These are phyloP conservation scores for Kalmusia sp. DNA, from an alignment of 2,329 filamentous ascomycete species.

Conservation along the genomic window DNA sequence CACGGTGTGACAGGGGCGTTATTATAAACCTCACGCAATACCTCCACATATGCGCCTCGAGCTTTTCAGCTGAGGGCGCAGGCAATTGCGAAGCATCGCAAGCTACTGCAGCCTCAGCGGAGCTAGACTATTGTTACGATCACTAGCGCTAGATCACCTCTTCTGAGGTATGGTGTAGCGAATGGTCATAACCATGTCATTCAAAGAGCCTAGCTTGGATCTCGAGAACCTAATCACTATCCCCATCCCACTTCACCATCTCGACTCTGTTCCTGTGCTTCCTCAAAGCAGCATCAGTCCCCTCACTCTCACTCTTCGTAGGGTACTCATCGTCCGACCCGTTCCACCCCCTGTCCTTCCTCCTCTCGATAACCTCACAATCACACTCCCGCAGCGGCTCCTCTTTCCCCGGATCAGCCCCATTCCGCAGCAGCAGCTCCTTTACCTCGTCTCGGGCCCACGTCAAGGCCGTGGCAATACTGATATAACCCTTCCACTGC, in stretches of 20 bases:
- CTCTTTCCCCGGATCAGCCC: constrained; percentile 1
- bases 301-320: neutral
- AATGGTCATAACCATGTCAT: too few species aligned
- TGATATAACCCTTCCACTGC: constrained; percentile 8
- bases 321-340: neutral
- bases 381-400: constrained; percentile 3
- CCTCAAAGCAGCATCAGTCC: neutral
- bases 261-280: neutral
- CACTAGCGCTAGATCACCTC: too few species aligned
- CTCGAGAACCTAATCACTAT: too few species aligned
- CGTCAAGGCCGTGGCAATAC: neutral
- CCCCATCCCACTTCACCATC: neutral
- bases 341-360: constrained; percentile 1
- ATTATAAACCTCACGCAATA: too few species aligned
- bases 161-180: too few species aligned
- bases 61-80: too few species aligned
- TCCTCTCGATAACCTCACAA: constrained; percentile 1
- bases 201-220: too few species aligned
- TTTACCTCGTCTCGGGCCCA: constrained; percentile 5
- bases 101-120: too few species aligned
- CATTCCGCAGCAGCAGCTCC: neutral
- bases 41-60: too few species aligned
- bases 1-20: too few species aligned
- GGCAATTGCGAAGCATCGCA: too few species aligned
- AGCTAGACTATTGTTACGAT: too few species aligned